Conservation (phyloP, 164 flowering plant genomes). For the Tetracentron sinense region DNA sequence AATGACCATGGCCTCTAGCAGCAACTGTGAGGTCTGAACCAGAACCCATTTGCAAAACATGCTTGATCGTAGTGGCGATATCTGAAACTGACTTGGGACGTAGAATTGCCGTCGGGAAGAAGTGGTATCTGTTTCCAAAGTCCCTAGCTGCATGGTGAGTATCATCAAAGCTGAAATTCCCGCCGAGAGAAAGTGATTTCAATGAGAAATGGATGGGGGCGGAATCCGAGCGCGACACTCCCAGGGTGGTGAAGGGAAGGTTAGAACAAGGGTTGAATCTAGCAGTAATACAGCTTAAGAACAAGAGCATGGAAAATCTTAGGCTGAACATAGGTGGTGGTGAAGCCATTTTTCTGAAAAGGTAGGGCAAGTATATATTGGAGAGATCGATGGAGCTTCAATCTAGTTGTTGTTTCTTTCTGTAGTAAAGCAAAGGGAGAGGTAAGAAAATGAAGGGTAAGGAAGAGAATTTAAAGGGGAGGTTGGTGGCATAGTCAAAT, state of each 20-base stretch:
- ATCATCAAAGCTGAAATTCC: slow-evolving; percentile 42
- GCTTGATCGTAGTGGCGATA: slow-evolving; percentile 50
- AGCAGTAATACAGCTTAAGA: slow-evolving; percentile 35
- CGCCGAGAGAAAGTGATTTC: slow-evolving; percentile 33
- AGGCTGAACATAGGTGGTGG: slow-evolving; percentile 24
- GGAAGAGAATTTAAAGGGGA: slow-evolving; percentile 53
- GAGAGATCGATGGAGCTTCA: too few relatives aligned
- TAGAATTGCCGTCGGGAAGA: slow-evolving; percentile 59
- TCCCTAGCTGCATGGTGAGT: slow-evolving; percentile 59
- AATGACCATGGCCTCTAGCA: slow-evolving; percentile 92
- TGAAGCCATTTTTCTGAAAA: slow-evolving; percentile 30
- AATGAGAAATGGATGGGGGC: slow-evolving; percentile 23
- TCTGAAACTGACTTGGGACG: slow-evolving; percentile 63
- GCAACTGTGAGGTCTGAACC: slow-evolving; percentile 62
- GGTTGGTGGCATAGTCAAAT: slow-evolving; percentile 48
- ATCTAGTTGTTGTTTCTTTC: slow-evolving; percentile 19
- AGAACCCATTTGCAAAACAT: slow-evolving; percentile 49
- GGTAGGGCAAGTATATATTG: slow-evolving; percentile 11
- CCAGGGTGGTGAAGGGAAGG: slow-evolving; percentile 18
- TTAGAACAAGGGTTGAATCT: slow-evolving; percentile 39
- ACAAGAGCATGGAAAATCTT: slow-evolving; percentile 30
- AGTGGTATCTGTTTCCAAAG: slow-evolving; percentile 63
- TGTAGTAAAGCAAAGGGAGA: slow-evolving; percentile 27
- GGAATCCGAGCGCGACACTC: slow-evolving; percentile 10
- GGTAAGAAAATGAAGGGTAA: slow-evolving; percentile 30